Evolutionary conservation across 2,329 filamentous ascomycete species (phyloP).

Genomic region (Aspergillus awamori): DNA sequence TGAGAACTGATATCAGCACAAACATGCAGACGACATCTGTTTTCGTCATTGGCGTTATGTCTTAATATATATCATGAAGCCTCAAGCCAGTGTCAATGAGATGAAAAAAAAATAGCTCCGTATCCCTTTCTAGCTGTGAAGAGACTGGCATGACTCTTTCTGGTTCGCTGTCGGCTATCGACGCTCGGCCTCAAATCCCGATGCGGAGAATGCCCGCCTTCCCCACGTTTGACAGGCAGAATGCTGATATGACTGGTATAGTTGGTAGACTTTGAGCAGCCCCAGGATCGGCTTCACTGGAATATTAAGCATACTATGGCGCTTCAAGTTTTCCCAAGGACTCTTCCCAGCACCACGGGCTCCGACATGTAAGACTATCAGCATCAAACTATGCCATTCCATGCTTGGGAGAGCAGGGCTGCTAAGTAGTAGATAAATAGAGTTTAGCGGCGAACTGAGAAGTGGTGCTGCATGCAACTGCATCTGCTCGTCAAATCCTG

Average conservation of each 20-base stretch:
- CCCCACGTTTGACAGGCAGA: slow-evolving; percentile 11
- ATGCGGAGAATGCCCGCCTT: slow-evolving; percentile 18
- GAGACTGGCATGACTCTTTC: neutral
- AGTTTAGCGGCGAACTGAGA: neutral
- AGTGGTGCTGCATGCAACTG: neutral
- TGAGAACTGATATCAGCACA: no score
- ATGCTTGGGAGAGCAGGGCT: neutral
- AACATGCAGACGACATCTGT: no score
- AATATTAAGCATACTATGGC: slow-evolving; percentile 13
- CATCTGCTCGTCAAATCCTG: neutral
- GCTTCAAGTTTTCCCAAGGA: slow-evolving; percentile 18
- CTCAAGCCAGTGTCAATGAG: no score
- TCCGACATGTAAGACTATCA: slow-evolving; percentile 54
- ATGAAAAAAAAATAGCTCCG: neutral
- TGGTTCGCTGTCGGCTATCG: slow-evolving; percentile 12
- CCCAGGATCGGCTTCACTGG: slow-evolving; percentile 22
- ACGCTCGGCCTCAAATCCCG: slow-evolving; percentile 17
- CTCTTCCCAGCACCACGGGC: slow-evolving; percentile 64
- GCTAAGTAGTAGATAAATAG: neutral
- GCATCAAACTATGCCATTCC: neutral
- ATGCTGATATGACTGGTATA: neutral
- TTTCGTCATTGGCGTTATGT: no score
- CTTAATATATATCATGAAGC: neutral
- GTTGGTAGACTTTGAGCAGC: neutral
- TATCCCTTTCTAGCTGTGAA: neutral